phyloP scores from a whole-genome alignment of 805 yeast species.

The Saturnispora halmiae region DNA sequence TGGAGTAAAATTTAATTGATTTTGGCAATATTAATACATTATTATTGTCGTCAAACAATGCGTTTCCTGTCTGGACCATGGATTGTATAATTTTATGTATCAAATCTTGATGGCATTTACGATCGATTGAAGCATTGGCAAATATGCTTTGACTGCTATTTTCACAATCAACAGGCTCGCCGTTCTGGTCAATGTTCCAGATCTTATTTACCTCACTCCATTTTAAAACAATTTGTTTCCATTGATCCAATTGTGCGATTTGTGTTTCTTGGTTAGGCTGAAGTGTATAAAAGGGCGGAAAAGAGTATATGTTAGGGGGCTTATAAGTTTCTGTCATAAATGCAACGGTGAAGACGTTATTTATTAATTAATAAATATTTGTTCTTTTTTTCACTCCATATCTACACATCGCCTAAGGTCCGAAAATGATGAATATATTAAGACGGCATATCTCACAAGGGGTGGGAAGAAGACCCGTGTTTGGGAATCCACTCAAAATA shows the following conservation, averaged over 20 bases:
- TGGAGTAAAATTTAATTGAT: conserved; percentile 1
- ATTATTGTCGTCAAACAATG: conserved; percentile 27
- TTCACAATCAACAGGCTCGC: conserved; percentile 19
- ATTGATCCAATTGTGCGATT: conserved; percentile 66
- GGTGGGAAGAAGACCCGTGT: neutral
- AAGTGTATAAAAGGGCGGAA: conserved; percentile 87
- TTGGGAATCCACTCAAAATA: neutral
- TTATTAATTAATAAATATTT: neutral
- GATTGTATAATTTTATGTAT: neutral
- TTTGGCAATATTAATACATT: conserved; percentile 8
- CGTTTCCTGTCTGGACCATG: conserved; percentile 9
- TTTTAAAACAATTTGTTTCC: conserved; percentile 57
- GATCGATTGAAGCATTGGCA: neutral
- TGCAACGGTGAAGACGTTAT: too few species aligned
- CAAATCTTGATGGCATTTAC: neutral
- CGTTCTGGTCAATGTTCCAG: conserved; percentile 42
- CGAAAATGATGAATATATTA: neutral
- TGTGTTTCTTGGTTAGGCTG: conserved; percentile 80
- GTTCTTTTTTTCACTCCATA: neutral
- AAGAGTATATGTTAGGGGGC: conserved; percentile 52
- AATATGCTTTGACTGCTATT: conserved; percentile 1
- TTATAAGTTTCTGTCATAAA: too few species aligned
- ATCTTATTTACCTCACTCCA: conserved; percentile 50
- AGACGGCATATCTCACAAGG: conserved; percentile 10
- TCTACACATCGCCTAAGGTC: too few species aligned